phyloP scores from a whole-genome alignment of 495 filamentous ascomycete species.

The Chlorociboria aeruginascens region DNA sequence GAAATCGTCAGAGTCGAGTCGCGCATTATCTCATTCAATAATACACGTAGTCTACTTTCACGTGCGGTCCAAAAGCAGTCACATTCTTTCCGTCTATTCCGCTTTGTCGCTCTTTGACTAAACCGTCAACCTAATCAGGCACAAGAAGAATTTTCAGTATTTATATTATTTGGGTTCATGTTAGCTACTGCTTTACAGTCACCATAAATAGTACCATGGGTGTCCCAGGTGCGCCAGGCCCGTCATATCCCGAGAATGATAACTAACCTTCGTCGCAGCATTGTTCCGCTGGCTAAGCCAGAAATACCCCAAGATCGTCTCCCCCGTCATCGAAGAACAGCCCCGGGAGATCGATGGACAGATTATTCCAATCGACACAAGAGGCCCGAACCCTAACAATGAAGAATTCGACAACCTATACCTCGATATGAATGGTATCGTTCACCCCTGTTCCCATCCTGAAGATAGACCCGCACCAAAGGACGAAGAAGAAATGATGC shows the following conservation, averaged over 20 bases:
- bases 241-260: not conserved
- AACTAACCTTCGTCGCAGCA: constrained; percentile 2
- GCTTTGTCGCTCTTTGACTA: too few relatives aligned
- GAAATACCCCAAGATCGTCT: constrained; percentile 46
- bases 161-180: too few relatives aligned
- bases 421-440: constrained; percentile 99
- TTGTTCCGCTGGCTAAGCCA: constrained; percentile 67
- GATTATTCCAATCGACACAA: constrained; percentile 70
- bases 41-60: too few relatives aligned
- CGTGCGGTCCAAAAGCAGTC: too few relatives aligned
- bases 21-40: too few relatives aligned
- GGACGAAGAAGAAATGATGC: constrained; percentile 98
- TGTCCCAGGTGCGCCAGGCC: constrained; percentile 56
- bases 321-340: constrained; percentile 75
- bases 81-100: too few relatives aligned
- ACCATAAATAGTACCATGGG: constrained; percentile 47
- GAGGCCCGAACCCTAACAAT: constrained; percentile 87
- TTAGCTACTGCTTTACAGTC: not conserved
- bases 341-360: constrained; percentile 62
- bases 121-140: too few relatives aligned
- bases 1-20: too few relatives aligned
- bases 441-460: constrained; percentile 96
- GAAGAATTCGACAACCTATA: constrained; percentile 98
- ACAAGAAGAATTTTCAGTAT: too few relatives aligned
- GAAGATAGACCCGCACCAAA: constrained; percentile 84